Evolutionary conservation across 2,329 filamentous ascomycete genomes (phyloP), one percentile per base, ranked within the genome.

Genomic region (Pseudogymnoascus sp.): DNA sequence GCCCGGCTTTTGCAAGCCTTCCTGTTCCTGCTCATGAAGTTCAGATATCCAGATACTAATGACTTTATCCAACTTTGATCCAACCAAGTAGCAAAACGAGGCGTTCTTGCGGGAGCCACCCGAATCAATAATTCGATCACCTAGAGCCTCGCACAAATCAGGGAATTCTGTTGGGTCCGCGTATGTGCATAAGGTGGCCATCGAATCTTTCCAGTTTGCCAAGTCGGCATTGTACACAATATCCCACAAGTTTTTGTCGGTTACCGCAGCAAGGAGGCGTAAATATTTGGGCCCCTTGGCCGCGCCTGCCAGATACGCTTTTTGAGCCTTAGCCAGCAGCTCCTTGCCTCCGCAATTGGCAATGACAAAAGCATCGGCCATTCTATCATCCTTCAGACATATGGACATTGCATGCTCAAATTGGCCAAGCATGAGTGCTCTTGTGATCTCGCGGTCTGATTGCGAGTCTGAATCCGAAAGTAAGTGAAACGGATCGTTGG

Each of bases 181-280:
- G 75, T 93, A 99, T 0, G 94, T 97, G 82, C 94, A 99, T 61
- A 99, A 79, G 0, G 92, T 90, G 28, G 91, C 92, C 90, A 99
- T 95, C 2, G 93, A 88, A 75, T 97, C 94, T 77, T 95, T 97
- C 95, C 94, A 99, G 76, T 94, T 90, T 60, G 84, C 83, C 52
- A 99, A 79, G 71, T 97, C 90, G 6, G 93, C 94, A 71, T 99
- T 99, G 77, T 97, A 91, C 6, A 97, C 94, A 52, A 97, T 84
- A 76, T 99, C 94, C 94, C 93, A 97, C 1, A 99, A 82, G 71
- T 99, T 97, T 80, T 97, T 97, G 65, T 90, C 87, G 63, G 96
- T 92, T 60, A 99, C 91, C 5, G 93, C 96, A 60, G 90, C 88
- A 62, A 99, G 82, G 7, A 99, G 82, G 45, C 95, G 88, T 62